Conservation (phyloP, 306 rosid genomes). For the Mimosa bimucronata region DNA sequence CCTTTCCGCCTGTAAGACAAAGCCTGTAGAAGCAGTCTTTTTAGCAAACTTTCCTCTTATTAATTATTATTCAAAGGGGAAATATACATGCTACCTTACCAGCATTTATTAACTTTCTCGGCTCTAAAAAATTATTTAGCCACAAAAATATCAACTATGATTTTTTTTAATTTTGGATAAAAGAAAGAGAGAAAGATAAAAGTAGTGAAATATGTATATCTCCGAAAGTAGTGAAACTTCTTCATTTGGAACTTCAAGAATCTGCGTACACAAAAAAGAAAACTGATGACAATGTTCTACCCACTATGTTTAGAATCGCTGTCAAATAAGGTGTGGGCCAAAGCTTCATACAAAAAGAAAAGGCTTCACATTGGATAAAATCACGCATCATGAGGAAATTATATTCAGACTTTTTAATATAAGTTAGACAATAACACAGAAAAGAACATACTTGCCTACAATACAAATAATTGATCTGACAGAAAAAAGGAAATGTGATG, state of each 20-base stretch:
- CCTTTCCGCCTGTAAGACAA: constrained; percentile 83
- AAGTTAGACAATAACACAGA: too few species aligned
- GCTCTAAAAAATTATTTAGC: neutral
- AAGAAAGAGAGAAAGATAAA: constrained; percentile 23
- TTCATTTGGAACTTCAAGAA: constrained; percentile 83
- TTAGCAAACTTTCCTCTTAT: constrained; percentile 19
- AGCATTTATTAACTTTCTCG: neutral
- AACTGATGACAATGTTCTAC: constrained; percentile 36
- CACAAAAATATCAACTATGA: constrained; percentile 7
- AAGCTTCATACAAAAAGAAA: too few species aligned
- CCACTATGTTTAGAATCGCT: too few species aligned
- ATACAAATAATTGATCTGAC: too few species aligned
- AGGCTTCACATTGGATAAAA: too few species aligned
- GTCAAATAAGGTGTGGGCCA: too few species aligned
- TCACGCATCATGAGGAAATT: too few species aligned
- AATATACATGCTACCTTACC: constrained; percentile 5
- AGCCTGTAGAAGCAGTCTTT: constrained; percentile 60
- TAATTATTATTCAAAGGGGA: neutral
- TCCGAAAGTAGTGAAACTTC: constrained; percentile 85
- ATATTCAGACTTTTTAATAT: too few species aligned
- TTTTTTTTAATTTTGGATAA: neutral
- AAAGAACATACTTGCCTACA: too few species aligned
- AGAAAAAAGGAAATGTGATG: too few species aligned
- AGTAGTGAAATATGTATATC: constrained; percentile 78
- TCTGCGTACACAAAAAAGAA: constrained; percentile 92